Conservation (phyloP, 805 yeast genomes). For the Myxozyma vanderwaltii region DNA sequence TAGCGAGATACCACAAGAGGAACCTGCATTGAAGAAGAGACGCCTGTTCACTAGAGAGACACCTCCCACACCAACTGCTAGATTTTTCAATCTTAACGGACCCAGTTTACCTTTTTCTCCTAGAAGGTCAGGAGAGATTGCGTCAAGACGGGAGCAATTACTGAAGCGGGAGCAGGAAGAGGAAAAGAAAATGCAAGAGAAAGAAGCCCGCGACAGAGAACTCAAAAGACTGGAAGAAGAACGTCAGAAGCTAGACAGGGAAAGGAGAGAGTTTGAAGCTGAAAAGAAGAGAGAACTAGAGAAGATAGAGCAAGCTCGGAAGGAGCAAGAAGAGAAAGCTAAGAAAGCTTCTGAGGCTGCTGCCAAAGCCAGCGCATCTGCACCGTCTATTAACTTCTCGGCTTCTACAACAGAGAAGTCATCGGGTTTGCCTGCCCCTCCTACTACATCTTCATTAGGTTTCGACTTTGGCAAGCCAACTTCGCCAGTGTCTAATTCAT, state of each 20-base stretch:
- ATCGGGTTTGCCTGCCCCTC: neutral
- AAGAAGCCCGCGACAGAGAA: conserved; percentile 17
- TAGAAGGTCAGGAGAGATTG: conserved; percentile 13
- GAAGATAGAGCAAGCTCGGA: conserved; percentile 13
- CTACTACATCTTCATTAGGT: neutral
- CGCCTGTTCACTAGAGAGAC: conserved; percentile 20
- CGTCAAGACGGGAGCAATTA: conserved; percentile 23
- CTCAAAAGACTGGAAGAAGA: conserved; percentile 13
- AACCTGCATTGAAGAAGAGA: conserved; percentile 23
- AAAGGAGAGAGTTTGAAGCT: conserved; percentile 22
- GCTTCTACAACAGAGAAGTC: neutral
- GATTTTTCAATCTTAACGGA: neutral
- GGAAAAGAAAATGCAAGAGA: conserved; percentile 17
- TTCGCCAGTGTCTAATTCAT: neutral
- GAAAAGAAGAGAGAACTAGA: conserved; percentile 16
- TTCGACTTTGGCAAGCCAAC: neutral
- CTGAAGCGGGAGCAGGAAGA: conserved; percentile 19
- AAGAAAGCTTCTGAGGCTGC: neutral
- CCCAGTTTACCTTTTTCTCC: conserved; percentile 12
- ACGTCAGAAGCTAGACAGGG: conserved; percentile 18
- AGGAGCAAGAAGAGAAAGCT: conserved; percentile 7
- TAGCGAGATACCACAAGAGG: conserved; percentile 35
- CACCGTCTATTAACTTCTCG: neutral
- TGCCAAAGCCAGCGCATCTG: neutral
- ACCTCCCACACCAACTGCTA: conserved; percentile 2